Evolutionary conservation across 345 rosid species (phyloP).

Genomic region (Ceriops tagal): DNA sequence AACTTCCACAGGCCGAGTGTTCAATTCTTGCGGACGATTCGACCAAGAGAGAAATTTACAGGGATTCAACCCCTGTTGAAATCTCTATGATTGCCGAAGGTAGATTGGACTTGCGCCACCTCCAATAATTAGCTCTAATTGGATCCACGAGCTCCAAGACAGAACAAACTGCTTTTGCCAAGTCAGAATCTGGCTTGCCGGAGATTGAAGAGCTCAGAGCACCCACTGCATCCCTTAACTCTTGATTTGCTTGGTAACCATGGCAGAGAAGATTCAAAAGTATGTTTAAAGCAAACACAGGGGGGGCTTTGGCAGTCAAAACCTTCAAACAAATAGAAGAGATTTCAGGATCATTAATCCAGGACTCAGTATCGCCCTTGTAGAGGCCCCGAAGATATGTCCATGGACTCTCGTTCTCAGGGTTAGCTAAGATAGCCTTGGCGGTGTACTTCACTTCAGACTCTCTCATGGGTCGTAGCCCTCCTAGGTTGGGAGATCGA

Average conservation of each 20-base stretch:
- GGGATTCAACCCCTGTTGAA: too few relatives aligned
- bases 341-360: slow-evolving; percentile 53
- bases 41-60: too few relatives aligned
- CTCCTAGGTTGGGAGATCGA: slow-evolving; percentile 64
- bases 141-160: slow-evolving; percentile 60
- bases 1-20: background rate
- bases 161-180: slow-evolving; percentile 54
- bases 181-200: slow-evolving; percentile 31
- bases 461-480: slow-evolving; percentile 60
- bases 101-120: slow-evolving; percentile 67
- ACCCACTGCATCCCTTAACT: slow-evolving; percentile 49
- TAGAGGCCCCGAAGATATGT: slow-evolving; percentile 81
- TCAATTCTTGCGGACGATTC: background rate
- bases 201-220: slow-evolving; percentile 44
- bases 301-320: slow-evolving; percentile 44
- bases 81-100: slow-evolving; percentile 5
- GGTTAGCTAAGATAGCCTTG: slow-evolving; percentile 51
- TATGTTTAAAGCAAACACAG: slow-evolving; percentile 58
- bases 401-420: slow-evolving; percentile 89
- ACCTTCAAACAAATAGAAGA: slow-evolving; percentile 62
- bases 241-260: slow-evolving; percentile 58
- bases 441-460: slow-evolving; percentile 69
- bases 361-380: slow-evolving; percentile 44
- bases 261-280: slow-evolving; percentile 75
- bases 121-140: slow-evolving; percentile 73